These are phyloP conservation scores for Leishmania major DNA, from an alignment of 208 protist species.

Conservation along the genomic window DNA sequence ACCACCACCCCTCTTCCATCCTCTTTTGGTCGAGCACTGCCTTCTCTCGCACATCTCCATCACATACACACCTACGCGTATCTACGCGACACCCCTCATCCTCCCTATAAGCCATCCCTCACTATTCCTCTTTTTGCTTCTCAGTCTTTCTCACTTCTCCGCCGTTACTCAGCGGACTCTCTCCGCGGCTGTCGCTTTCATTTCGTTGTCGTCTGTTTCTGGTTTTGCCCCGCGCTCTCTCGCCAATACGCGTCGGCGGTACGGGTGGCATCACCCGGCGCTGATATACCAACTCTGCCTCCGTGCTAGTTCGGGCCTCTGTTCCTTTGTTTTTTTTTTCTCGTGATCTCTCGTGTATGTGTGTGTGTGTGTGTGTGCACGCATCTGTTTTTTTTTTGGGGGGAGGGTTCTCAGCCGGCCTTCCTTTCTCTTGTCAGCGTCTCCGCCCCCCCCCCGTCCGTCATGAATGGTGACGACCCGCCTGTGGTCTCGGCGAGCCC, in stretches of 20 bases:
- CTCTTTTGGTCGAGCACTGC: not conserved
- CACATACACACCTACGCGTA: not conserved
- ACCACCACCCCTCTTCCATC: not conserved
- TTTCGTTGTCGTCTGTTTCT: not conserved
- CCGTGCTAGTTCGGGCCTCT: not conserved
- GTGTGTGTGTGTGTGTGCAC: not conserved
- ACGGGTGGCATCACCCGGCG: not conserved
- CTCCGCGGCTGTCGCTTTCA: not conserved
- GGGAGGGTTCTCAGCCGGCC: not conserved
- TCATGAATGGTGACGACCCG: not conserved
- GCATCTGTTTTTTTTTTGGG: too few species aligned
- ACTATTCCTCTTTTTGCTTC: not conserved
- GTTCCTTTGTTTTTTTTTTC: not conserved
- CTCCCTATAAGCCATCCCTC: not conserved
- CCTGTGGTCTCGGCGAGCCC: not conserved
- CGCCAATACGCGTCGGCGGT: not conserved
- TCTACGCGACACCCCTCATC: not conserved
- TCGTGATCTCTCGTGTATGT: not conserved
- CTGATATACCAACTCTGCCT: not conserved
- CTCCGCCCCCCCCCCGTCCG: not conserved
- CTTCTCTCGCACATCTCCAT: not conserved
- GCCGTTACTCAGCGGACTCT: not conserved
- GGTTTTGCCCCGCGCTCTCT: too few species aligned
- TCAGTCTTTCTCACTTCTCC: not conserved
- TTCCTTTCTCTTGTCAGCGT: not conserved